Conservation (phyloP, 106 monocot genomes). For the Cymbidium sinense region DNA sequence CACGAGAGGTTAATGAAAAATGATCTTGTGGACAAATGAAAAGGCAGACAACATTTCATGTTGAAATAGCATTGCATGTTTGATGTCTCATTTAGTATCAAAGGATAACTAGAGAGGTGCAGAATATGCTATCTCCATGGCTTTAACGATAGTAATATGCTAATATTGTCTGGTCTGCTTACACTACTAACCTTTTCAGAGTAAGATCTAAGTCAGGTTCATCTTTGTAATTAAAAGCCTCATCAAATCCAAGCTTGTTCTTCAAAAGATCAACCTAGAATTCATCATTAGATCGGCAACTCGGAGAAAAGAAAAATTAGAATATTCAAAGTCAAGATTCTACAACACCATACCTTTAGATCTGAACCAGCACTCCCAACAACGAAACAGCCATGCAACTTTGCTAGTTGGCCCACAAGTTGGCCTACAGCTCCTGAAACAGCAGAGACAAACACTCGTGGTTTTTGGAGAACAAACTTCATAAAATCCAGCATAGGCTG, state of each 20-base stretch:
- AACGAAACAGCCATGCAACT: slow-evolving; percentile 72
- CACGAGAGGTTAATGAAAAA: no score
- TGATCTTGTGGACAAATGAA: no score
- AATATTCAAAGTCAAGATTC: background rate
- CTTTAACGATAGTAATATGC: background rate
- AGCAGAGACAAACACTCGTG: slow-evolving; percentile 65
- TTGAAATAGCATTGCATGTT: background rate
- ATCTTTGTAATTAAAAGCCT: slow-evolving; percentile 90
- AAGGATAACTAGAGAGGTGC: background rate
- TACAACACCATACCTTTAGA: slow-evolving; percentile 37
- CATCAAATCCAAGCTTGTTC: slow-evolving; percentile 68
- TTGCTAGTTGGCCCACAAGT: slow-evolving; percentile 78
- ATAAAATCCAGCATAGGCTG: slow-evolving; percentile 69
- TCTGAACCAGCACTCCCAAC: slow-evolving; percentile 72
- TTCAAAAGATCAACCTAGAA: slow-evolving; percentile 73
- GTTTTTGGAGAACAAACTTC: slow-evolving; percentile 71
- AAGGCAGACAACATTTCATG: no score
- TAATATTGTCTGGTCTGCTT: no score
- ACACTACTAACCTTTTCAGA: slow-evolving; percentile 42
- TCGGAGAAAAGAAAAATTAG: background rate
- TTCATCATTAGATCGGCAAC: background rate
- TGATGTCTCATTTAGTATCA: no score
- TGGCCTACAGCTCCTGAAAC: slow-evolving; percentile 86
- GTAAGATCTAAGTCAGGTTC: slow-evolving; percentile 51
- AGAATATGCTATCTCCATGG: background rate